phyloP scores from a whole-genome alignment of 1,284 basidiomycete species.

The Puccinia hordei region DNA sequence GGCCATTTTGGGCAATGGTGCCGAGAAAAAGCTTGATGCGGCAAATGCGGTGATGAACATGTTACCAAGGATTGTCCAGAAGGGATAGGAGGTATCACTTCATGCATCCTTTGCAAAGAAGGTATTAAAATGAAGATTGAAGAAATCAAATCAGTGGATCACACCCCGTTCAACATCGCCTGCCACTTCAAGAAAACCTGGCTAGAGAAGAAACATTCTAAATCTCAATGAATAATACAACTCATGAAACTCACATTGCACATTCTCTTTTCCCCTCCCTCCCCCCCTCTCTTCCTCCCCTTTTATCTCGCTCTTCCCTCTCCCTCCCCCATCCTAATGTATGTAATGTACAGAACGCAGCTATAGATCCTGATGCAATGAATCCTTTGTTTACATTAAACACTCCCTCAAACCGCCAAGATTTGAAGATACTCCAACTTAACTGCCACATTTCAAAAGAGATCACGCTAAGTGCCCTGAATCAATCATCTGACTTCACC shows the following conservation, averaged over 20 bases:
- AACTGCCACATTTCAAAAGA: neutral
- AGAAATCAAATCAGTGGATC: neutral
- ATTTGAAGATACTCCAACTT: neutral
- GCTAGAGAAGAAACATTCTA: neutral
- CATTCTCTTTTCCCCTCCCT: too few relatives aligned
- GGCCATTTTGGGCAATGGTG: constrained; percentile 9
- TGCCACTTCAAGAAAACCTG: neutral
- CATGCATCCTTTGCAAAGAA: neutral
- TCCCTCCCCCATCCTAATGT: too few relatives aligned
- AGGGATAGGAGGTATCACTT: neutral
- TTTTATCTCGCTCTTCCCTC: too few relatives aligned
- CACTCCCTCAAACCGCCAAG: too few relatives aligned
- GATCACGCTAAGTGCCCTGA: neutral
- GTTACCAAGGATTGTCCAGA: neutral
- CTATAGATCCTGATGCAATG: too few relatives aligned
- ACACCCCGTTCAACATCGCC: neutral
- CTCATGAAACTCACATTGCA: too few relatives aligned
- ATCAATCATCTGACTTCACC: neutral
- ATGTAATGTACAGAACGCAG: too few relatives aligned
- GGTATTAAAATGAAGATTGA: too few relatives aligned
- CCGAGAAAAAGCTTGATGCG: neutral
- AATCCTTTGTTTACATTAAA: too few relatives aligned
- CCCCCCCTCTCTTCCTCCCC: too few relatives aligned
- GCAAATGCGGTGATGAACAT: constrained; percentile 9
- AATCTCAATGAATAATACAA: too few relatives aligned